These are phyloP conservation scores for Moringa oleifera DNA, from an alignment of 345 rosid species.

Conservation along the genomic window DNA sequence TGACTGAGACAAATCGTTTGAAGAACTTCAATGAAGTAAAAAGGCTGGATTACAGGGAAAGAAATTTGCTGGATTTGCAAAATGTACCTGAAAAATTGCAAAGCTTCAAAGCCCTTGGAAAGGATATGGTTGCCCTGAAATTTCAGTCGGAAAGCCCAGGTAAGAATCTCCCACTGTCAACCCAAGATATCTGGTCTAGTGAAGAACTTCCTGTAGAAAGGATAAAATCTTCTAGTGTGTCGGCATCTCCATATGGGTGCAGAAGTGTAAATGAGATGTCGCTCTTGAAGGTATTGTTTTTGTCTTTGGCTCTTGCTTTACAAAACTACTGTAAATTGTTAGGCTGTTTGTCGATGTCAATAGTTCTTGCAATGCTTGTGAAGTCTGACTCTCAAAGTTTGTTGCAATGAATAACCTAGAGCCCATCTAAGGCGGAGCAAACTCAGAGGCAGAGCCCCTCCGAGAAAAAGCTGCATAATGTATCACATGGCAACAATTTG, in stretches of 20 bases:
- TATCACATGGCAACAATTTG: constrained; percentile 15
- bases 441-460: constrained; percentile 22
- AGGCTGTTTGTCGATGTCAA: constrained; percentile 17
- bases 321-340: constrained; percentile 8
- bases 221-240: constrained; percentile 23
- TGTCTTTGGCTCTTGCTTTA: constrained; percentile 10
- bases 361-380: constrained; percentile 19
- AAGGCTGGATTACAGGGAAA: constrained; percentile 25
- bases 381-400: constrained; percentile 18
- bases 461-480: constrained; percentile 19
- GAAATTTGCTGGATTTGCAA: constrained; percentile 16
- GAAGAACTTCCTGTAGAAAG: constrained; percentile 26
- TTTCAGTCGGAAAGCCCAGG: constrained; percentile 21
- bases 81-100: constrained; percentile 22
- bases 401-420: constrained; percentile 27
- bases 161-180: constrained; percentile 16
- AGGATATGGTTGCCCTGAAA: constrained; percentile 16
- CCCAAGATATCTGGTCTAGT: constrained; percentile 20
- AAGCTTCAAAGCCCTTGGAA: constrained; percentile 20
- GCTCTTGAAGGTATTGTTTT: constrained; percentile 35
- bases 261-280: constrained; percentile 25
- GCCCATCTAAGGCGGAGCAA: constrained; percentile 12
- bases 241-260: constrained; percentile 24
- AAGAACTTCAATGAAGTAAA: constrained; percentile 25
- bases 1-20: constrained; percentile 20